A percentile compares a stretch with the other conserved stretches of the same genome.
phyloP scores from a whole-genome alignment of 306 rosid genomes.

The Cicer judaicum region DNA sequence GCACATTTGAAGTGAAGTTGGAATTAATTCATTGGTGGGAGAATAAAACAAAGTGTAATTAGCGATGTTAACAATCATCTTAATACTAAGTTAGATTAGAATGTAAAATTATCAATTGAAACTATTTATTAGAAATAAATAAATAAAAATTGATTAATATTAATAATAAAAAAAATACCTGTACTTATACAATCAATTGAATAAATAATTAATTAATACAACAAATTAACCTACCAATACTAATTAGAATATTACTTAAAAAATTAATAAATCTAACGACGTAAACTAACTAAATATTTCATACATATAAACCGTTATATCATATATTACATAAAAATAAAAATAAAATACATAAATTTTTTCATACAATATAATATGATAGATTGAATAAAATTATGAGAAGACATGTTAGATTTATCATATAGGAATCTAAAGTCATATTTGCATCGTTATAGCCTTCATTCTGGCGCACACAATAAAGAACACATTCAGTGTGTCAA shows the following conservation, averaged over 20 bases:
- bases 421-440: constrained; percentile 51
- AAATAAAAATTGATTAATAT: too few species aligned
- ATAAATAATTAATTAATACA: too few species aligned
- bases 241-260: too few species aligned
- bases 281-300: too few species aligned
- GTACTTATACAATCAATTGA: too few species aligned
- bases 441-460: constrained; percentile 33
- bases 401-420: constrained; percentile 10
- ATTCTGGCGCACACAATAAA: constrained; percentile 38
- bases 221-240: too few species aligned
- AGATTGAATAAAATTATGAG: too few species aligned
- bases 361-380: too few species aligned
- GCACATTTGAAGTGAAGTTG: constrained; percentile 29
- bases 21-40: constrained; percentile 11
- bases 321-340: neutral
- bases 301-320: neutral
- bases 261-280: too few species aligned
- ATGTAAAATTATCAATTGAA: neutral
- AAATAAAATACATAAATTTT: too few species aligned
- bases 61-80: constrained; percentile 18
- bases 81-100: constrained; percentile 38
- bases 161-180: too few species aligned
- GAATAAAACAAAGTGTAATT: constrained; percentile 39
- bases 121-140: too few species aligned
- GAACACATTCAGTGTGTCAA: constrained; percentile 34